These are phyloP conservation scores for Solanum pennellii DNA, from an alignment of 257 asterid species.

Conservation along the genomic window DNA sequence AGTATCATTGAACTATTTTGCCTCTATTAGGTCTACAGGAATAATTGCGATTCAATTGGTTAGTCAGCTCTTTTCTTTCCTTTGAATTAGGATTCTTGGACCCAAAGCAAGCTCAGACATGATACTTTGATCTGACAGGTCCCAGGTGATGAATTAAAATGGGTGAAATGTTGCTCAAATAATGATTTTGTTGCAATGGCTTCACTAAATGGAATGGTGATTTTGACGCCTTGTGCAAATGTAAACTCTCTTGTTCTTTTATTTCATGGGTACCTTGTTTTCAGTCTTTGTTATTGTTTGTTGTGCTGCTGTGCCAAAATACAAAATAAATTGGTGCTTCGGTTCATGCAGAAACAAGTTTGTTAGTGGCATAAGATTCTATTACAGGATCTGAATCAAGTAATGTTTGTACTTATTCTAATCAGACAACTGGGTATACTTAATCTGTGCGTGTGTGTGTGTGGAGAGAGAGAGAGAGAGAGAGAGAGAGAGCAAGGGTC, in stretches of 20 bases:
- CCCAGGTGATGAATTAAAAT: conserved; percentile 90
- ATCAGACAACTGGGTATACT: background rate
- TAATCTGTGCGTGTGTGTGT: background rate
- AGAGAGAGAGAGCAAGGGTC: too few species aligned
- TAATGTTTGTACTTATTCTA: background rate
- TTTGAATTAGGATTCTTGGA: background rate
- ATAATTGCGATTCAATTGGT: conserved; percentile 96
- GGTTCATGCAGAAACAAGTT: background rate
- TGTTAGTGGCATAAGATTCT: background rate
- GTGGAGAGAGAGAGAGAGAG: background rate
- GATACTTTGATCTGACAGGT: conserved; percentile 42
- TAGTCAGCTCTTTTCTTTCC: conserved; percentile 22
- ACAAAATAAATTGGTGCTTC: background rate
- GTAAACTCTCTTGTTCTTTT: conserved; percentile 27
- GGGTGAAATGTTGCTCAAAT: conserved; percentile 86
- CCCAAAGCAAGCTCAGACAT: conserved; percentile 6
- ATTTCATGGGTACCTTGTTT: background rate
- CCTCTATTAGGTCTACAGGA: conserved; percentile 91
- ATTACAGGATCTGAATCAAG: background rate
- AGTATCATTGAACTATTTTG: conserved; percentile 77
- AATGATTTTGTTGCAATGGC: conserved; percentile 96
- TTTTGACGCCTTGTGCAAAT: conserved; percentile 58
- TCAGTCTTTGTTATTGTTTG: background rate
- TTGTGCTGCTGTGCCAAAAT: background rate
- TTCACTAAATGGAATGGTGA: conserved; percentile 87